Percentiles rank a stretch among this genome's conserved stretches.
These are phyloP conservation scores for Neurospora pannonica DNA, from an alignment of 495 filamentous ascomycete species.

Conservation along the genomic window DNA sequence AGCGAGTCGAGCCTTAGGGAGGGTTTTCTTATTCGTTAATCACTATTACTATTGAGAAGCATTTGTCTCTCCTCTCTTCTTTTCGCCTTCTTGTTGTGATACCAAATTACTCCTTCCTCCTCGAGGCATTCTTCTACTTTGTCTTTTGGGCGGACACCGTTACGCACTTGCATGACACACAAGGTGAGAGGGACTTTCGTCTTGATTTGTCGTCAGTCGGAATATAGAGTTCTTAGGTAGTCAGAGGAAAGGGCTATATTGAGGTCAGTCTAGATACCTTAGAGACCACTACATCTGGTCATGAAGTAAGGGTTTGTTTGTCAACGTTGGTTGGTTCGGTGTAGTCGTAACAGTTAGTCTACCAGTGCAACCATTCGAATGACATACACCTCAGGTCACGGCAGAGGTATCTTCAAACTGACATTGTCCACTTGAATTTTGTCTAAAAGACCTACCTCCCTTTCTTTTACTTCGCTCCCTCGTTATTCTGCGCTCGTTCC, in stretches of 20 bases:
- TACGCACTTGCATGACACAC: no score
- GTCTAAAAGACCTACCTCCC: neutral
- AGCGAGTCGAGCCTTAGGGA: neutral
- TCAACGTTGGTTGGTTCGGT: neutral
- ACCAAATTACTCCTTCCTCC: neutral
- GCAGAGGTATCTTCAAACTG: neutral
- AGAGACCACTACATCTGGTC: neutral
- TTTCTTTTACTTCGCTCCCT: neutral
- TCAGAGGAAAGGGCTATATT: neutral
- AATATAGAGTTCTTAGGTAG: neutral
- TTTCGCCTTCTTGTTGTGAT: neutral
- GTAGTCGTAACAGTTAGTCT: neutral
- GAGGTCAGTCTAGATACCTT: neutral
- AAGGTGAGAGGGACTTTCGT: no score
- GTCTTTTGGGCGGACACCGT: neutral
- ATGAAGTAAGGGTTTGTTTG: no score
- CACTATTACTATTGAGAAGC: neutral
- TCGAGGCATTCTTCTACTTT: neutral
- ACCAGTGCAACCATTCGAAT: neutral
- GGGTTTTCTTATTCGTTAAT: neutral
- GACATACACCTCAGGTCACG: neutral
- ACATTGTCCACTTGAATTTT: neutral
- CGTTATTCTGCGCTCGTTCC: neutral
- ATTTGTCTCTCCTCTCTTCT: neutral
- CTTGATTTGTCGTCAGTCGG: no score